Percentiles rank a stretch among this genome's conserved stretches.
These are phyloP conservation scores for Carex scoparia DNA, from an alignment of 176 grass and related monocot genomes.

Conservation along the genomic window DNA sequence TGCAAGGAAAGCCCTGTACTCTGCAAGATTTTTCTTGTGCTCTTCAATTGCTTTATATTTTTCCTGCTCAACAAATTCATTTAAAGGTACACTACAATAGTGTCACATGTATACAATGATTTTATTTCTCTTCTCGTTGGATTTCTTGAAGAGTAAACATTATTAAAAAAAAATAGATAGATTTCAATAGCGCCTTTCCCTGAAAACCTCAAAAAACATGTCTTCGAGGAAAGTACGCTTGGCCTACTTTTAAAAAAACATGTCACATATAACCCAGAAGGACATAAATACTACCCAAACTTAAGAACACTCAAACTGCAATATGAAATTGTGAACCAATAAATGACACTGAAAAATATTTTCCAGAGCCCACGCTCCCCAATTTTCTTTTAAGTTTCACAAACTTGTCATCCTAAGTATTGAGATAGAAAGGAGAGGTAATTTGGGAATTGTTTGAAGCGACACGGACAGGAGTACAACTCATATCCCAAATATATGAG, in stretches of 20 bases:
- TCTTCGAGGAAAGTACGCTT: too few species aligned
- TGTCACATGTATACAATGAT: background rate
- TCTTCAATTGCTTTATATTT: slow-evolving; percentile 78
- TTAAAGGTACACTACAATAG: background rate
- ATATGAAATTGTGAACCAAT: background rate
- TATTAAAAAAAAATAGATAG: background rate
- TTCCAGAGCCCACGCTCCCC: background rate
- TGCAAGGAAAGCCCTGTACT: slow-evolving; percentile 80
- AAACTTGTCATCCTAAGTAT: background rate
- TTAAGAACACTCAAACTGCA: background rate
- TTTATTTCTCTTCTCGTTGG: background rate
- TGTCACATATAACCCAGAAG: background rate
- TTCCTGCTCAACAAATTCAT: slow-evolving; percentile 52
- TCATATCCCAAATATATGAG: background rate
- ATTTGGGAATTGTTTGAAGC: background rate
- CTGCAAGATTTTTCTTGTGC: slow-evolving; percentile 64
- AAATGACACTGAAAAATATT: background rate
- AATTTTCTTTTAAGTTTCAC: background rate
- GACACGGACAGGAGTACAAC: background rate
- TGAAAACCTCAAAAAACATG: background rate
- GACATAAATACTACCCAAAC: background rate
- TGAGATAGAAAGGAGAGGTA: background rate
- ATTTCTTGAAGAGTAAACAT: background rate
- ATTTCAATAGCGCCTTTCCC: background rate
- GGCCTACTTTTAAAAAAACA: too few species aligned